Base-by-base conservation (phyloP, 768 basidiomycete genomes). In the Russula emetica region DNA sequence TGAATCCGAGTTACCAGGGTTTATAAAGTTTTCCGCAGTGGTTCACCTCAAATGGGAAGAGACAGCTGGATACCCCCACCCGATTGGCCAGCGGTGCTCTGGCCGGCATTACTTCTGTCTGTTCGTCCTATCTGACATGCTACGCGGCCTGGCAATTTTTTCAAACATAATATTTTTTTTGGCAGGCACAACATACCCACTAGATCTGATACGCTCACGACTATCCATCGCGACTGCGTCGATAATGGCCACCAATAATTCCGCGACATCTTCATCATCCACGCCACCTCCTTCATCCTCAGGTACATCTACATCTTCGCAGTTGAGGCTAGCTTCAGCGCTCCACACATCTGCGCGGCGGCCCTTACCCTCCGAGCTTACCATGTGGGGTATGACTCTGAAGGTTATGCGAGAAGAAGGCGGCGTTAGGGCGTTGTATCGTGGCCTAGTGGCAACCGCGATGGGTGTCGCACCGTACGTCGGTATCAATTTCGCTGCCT, bases 191-290 rank as follows among this genome's bases (percentile, higher is more conserved):
- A 94, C 92, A 76, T 92, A 94, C 77, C 96, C 96, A 10, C 77
- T 98, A 67, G 96, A 99, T 74, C 86, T 99, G 55, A 90, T 98
- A 34, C 84, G 96, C 50, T 90, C 93, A 28, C 84, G 96, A 40
- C 78, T 99, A 62, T 95, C 92, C 22, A 96, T 98, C 71, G 93
- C 92, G 22, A 94, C 93, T 5, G 90, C 93, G n/a, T 89, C 88
- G 54, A 80, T 90, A 72, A 74, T 80, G 32, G 14, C 40, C 32
- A 30, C 60, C 20, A 60, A 56, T 55, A 42, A 16, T 38, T 58
- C 58, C 5, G 42, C 26, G 44, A 18, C 44, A 14, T n/a, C 62
- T 56, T 60, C 79, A 13, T 36, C n/a, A 22, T 69, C 62, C 58
- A 30, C 53, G 1, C 50, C 69, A 28, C 28, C 66, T n/a, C 58